Base-by-base conservation (phyloP, 164 flowering plant genomes). In the Pachysandra terminalis region DNA sequence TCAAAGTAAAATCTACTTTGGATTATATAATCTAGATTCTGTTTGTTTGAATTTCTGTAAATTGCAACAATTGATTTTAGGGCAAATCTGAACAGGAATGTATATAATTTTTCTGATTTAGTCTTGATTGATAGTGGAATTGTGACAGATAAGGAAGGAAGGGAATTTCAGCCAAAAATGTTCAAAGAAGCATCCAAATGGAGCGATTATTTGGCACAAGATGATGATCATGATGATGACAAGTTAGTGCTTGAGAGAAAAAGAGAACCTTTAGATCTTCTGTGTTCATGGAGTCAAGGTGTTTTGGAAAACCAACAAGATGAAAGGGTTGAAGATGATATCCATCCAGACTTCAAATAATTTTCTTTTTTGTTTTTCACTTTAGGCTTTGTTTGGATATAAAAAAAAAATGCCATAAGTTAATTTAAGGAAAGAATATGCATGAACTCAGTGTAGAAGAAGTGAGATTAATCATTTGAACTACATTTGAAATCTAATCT, bases 281-380 rank as follows among this genome's bases (percentile, higher is more conserved):
- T 8, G 32, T 41, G 28, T 13, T 51, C 58, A 1, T 69, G 66
- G 58, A 60, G 61, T 21, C 27, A 58, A 52, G 67, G 16, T 22
- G 57, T 12, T 37, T 51, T 61, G 14, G 66, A 69, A 37, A 65
- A 56, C 22, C 37, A 16, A 7, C 48, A 60, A 49, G 84, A 76
- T 37, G 69, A 77, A 21, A 66, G 10, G 64, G 84, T 83, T 16
- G 90, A 81, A 77, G 90, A 86, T 19, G 84, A 83, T 5, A 66
- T 83, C 54, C 90, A 84, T 61, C 88, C 87, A 2, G 87, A 86
- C 48, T 86, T 86, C 70, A 52, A 21, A 48, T 78, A 65, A 77
- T 9, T 40, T 7, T 25, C 53, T 24, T 23, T 3, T 35, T 56
- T 48, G n/a, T 15, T 49, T 53, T 45, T 9, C 26, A 24, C 49